Percentiles rank a stretch among this genome's conserved stretches.
phyloP scores from a whole-genome alignment of 768 basidiomycete genomes.

The Terana coerulea region DNA sequence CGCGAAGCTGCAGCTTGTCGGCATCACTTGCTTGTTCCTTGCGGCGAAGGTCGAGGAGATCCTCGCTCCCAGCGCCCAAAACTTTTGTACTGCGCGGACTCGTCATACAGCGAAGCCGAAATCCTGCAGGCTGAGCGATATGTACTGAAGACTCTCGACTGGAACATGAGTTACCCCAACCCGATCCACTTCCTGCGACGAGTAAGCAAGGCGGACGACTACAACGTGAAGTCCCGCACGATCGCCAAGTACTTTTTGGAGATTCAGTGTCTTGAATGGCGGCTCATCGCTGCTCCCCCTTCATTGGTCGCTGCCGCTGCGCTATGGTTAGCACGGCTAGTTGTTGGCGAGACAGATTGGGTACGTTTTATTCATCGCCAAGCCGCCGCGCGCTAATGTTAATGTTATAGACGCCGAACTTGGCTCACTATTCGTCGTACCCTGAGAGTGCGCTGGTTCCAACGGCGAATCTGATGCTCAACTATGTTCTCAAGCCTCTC shows the following conservation, averaged over 20 bases:
- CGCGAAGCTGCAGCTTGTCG: conserved; percentile 73
- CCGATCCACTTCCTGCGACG: conserved; percentile 87
- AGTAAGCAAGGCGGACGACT: conserved; percentile 91
- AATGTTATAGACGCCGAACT: conserved; percentile 63
- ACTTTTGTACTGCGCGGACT: conserved; percentile 81
- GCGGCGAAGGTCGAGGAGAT: conserved; percentile 94
- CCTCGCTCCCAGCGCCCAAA: conserved; percentile 76
- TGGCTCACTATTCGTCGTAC: conserved; percentile 87
- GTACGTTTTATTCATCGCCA: conserved; percentile 43
- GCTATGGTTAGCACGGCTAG: conserved; percentile 80
- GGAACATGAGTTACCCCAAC: conserved; percentile 83
- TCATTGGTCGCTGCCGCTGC: conserved; percentile 80
- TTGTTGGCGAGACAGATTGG: conserved; percentile 82
- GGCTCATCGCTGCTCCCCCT: conserved; percentile 70
- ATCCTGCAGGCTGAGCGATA: conserved; percentile 89
- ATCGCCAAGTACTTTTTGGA: conserved; percentile 91
- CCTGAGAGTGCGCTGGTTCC: conserved; percentile 76
- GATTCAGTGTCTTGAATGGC: conserved; percentile 77
- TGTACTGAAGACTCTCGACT: conserved; percentile 79
- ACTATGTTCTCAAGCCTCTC: conserved; percentile 74
- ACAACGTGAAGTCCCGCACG: conserved; percentile 80
- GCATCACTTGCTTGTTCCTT: conserved; percentile 82
- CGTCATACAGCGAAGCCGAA: conserved; percentile 71
- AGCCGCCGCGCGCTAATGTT: conserved; percentile 5
- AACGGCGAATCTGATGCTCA: conserved; percentile 81